These are phyloP conservation scores for Ramichloridium luteum DNA, from an alignment of 2,329 filamentous ascomycete species.

Conservation along the genomic window DNA sequence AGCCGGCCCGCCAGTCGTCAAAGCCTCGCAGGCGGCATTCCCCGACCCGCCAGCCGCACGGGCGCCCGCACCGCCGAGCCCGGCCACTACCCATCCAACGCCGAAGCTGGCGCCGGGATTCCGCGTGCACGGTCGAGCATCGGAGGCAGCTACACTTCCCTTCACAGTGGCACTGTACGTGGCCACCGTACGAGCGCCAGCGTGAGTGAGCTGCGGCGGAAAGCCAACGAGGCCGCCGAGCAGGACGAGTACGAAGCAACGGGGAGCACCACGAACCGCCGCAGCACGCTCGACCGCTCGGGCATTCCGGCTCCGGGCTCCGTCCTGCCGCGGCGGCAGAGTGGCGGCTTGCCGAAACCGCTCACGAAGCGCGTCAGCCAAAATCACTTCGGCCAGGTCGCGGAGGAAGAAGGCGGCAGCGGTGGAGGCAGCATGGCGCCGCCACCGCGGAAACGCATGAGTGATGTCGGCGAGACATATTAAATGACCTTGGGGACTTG, in stretches of 20 bases:
- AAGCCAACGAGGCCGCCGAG: constrained; percentile 23
- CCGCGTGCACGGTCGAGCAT: constrained; percentile 58
- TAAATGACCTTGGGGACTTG: too few species aligned
- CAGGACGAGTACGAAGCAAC: constrained; percentile 16
- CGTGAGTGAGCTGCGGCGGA: constrained; percentile 20
- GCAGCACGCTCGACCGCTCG: constrained; percentile 32
- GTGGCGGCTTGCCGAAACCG: constrained; percentile 23
- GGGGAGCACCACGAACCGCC: neutral
- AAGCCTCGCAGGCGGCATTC: constrained; percentile 31
- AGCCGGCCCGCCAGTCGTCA: constrained; percentile 65
- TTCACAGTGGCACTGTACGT: constrained; percentile 15
- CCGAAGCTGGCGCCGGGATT: constrained; percentile 6
- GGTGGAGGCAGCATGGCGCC: constrained; percentile 33
- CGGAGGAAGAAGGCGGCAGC: constrained; percentile 13
- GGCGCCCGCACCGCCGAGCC: constrained; percentile 31
- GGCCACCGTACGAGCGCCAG: constrained; percentile 18
- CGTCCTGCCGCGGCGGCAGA: constrained; percentile 42
- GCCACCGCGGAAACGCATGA: constrained; percentile 25
- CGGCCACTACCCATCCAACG: constrained; percentile 21
- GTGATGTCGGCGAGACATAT: constrained; percentile 26
- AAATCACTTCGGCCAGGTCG: constrained; percentile 9
- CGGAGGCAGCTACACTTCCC: constrained; percentile 40
- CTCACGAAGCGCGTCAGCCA: neutral
- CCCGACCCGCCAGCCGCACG: constrained; percentile 25
- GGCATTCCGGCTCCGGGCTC: constrained; percentile 25